Conservation (phyloP, 2,329 filamentous ascomycete species). For the Cercospora citrullina region DNA sequence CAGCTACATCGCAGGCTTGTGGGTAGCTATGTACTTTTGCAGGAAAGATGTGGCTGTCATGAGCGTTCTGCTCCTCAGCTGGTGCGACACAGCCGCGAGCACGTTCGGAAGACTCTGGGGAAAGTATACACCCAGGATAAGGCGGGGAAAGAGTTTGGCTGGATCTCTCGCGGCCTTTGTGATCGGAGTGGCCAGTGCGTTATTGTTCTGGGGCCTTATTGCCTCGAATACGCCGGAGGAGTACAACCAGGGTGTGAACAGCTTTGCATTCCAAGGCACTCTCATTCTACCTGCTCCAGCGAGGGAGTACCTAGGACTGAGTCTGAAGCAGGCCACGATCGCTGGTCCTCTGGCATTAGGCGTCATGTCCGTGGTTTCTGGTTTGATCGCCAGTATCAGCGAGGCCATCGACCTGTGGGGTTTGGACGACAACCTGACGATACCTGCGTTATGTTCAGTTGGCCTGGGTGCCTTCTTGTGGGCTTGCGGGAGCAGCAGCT, state of each 20-base stretch:
- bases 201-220: constrained; percentile 84
- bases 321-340: constrained; percentile 60
- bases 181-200: constrained; percentile 79
- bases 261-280: constrained; percentile 78
- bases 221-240: constrained; percentile 55
- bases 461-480: constrained; percentile 92
- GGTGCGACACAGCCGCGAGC: constrained; percentile 96
- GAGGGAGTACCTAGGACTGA: constrained; percentile 62
- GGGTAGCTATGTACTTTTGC: constrained; percentile 80
- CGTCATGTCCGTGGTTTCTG: constrained; percentile 80
- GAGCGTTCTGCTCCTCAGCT: constrained; percentile 85
- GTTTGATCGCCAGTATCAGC: constrained; percentile 82
- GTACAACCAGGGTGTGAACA: constrained; percentile 49
- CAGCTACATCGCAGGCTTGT: constrained; percentile 90
- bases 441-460: constrained; percentile 83
- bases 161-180: constrained; percentile 82
- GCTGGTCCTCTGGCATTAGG: constrained; percentile 72
- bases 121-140: constrained; percentile 79
- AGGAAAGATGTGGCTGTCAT: constrained; percentile 93
- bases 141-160: constrained; percentile 86
- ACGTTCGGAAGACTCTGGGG: constrained; percentile 92
- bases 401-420: constrained; percentile 90
- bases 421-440: constrained; percentile 97
- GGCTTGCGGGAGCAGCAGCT: constrained; percentile 59
- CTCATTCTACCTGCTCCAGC: constrained; percentile 67